Evolutionary conservation across 2,329 filamentous ascomycete genomes (phyloP), one percentile per base, ranked within the genome.

Genomic region (Colletotrichum falcatum): DNA sequence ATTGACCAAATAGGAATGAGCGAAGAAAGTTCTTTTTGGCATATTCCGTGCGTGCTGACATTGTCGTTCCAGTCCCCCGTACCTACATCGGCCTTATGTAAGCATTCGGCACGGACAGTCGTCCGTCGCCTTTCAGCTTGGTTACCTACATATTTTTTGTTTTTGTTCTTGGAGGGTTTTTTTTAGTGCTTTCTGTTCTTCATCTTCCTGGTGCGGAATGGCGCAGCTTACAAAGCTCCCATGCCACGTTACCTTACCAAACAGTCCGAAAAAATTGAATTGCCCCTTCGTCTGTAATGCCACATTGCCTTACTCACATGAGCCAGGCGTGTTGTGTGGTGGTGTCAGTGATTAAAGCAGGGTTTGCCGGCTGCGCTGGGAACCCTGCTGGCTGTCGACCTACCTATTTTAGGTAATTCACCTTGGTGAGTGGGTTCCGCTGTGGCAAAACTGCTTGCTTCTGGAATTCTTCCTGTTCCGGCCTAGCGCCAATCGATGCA

Each of bases 1-100:
- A 54, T 65, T n/a, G 46, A n/a, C 37, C 53, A 35, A 53, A 49
- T 7, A 68, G 64, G 71, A 63, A 73, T 56, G 58, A 35, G 64
- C 56, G 65, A 46, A 58, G 68, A 73, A 72, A 49, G 42, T 73
- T 73, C 71, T 51, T 51, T 51, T 56, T 56, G 60, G 33, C 20
- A 48, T 28, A n/a, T 53, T 62, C 65, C 23, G 58, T 46, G 48
- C 33, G n/a, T n/a, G 44, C 60, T 37, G 44, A 20, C 44, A 35
- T 61, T 20, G 42, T 23, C 14, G 2, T 49, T 26, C 20, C n/a
- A n/a, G n/a, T n/a, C 59, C 20, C 23, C 26, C 35, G 30, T 33
- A 5, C 26, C 16, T 53, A 14, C 23, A 26, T 26, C 11, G n/a
- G 5, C 5, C 11, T 28, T 49, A 49, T 26, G 14, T 49, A 55